These are phyloP conservation scores for Gryganskiella cystojenkinii DNA, from an alignment of 192 early-diverging fungal genomes.

Conservation along the genomic window DNA sequence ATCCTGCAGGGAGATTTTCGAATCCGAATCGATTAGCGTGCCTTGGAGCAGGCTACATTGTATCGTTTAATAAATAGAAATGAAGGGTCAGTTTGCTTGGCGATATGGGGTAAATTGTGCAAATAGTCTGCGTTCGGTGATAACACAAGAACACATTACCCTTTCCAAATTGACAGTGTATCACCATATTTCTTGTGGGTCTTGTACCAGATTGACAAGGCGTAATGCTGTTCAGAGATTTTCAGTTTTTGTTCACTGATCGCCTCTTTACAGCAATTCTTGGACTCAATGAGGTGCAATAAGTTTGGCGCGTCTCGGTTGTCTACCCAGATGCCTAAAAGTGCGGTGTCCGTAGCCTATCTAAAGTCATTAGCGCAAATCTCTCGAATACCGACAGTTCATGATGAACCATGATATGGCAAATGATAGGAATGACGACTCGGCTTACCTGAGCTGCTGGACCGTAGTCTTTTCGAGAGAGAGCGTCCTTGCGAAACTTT, in stretches of 20 bases:
- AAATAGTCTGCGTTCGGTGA: too few species aligned
- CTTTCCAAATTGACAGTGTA: constrained; percentile 71
- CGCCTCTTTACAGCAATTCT: constrained; percentile 61
- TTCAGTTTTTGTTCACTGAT: constrained; percentile 60
- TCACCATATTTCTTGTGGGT: constrained; percentile 53
- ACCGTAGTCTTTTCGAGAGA: not conserved
- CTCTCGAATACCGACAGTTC: too few species aligned
- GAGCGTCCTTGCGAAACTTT: constrained; percentile 39
- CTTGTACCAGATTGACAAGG: constrained; percentile 70
- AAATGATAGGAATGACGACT: too few species aligned
- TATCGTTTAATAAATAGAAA: not conserved
- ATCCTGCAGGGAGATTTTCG: constrained; percentile 48
- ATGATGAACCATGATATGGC: too few species aligned
- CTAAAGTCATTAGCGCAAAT: not conserved
- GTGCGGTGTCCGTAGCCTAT: constrained; percentile 53
- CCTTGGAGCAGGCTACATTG: constrained; percentile 58
- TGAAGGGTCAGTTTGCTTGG: not conserved
- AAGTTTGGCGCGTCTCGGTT: constrained; percentile 20
- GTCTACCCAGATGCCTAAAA: constrained; percentile 45
- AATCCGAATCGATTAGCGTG: constrained; percentile 64
- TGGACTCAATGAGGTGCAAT: constrained; percentile 37
- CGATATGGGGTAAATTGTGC: too few species aligned
- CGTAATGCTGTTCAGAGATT: constrained; percentile 66
- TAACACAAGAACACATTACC: constrained; percentile 47
- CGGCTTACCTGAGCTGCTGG: constrained; percentile 9